Evolutionary conservation across 768 basidiomycete genomes (phyloP).

Genomic region (Terana coerulea): DNA sequence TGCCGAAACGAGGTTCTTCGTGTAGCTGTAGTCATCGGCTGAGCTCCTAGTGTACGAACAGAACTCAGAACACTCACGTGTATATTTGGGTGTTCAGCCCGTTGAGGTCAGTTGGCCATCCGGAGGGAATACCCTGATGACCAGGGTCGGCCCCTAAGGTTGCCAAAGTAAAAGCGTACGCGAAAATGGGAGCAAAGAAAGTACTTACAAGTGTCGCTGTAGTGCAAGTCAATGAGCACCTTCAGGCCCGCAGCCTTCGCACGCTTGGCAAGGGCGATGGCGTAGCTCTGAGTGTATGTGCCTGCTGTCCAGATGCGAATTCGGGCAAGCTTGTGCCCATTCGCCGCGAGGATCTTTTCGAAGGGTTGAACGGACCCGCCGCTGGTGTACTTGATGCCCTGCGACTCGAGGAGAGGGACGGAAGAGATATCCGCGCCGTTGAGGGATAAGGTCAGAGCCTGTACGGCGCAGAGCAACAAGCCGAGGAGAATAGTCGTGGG

Average conservation of each 20-base stretch:
- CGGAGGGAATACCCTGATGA: slow-evolving; percentile 53
- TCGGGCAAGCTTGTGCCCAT: slow-evolving; percentile 55
- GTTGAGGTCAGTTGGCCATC: slow-evolving; percentile 47
- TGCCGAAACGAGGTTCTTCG: slow-evolving; percentile 44
- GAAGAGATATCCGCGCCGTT: slow-evolving; percentile 57
- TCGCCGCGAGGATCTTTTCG: slow-evolving; percentile 49
- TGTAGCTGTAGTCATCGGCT: slow-evolving; percentile 39
- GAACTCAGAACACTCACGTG: slow-evolving; percentile 31
- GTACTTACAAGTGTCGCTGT: slow-evolving; percentile 56
- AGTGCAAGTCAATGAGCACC: slow-evolving; percentile 55
- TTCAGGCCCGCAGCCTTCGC: slow-evolving; percentile 54
- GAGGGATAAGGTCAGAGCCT: slow-evolving; percentile 31
- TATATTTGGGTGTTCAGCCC: slow-evolving; percentile 57
- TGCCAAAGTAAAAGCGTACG: not conserved
- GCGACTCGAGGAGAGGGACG: slow-evolving; percentile 46
- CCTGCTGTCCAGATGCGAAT: slow-evolving; percentile 63
- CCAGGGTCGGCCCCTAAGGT: slow-evolving; percentile 60
- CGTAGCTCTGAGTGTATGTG: slow-evolving; percentile 51
- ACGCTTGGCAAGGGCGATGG: slow-evolving; percentile 49
- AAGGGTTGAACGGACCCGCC: slow-evolving; percentile 32
- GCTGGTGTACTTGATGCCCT: slow-evolving; percentile 44
- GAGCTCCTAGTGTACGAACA: not conserved
- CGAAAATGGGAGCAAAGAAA: not conserved
- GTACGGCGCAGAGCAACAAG: not conserved
- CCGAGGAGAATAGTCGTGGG: not conserved